A percentile compares a stretch with the other conserved stretches of the same genome.
phyloP scores from a whole-genome alignment of 805 yeast species.

The Clavispora vitiphila region DNA sequence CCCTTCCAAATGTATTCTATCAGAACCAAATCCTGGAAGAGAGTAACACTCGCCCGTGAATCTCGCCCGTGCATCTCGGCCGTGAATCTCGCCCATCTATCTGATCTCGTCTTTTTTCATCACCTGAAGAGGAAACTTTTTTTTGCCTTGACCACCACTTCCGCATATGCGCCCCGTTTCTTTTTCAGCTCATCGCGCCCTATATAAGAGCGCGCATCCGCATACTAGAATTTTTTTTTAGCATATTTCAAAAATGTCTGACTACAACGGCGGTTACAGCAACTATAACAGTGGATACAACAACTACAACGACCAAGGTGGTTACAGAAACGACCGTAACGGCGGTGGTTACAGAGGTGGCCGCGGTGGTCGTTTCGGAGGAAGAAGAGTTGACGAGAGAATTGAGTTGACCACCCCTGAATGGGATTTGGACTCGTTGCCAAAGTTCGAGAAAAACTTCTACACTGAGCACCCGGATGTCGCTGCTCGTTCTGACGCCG shows the following conservation, averaged over 20 bases:
- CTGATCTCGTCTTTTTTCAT: no score
- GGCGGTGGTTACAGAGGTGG: constrained; percentile 29
- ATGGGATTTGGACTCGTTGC: constrained; percentile 74
- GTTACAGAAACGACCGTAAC: constrained; percentile 16
- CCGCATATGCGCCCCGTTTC: neutral
- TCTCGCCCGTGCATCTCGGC: no score
- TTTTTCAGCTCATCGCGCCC: constrained; percentile 2
- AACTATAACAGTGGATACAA: constrained; percentile 32
- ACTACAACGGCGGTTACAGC: constrained; percentile 17
- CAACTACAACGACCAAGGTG: constrained; percentile 17
- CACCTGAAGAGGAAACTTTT: no score
- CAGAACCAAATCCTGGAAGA: no score
- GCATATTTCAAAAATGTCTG: constrained; percentile 9
- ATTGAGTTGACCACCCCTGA: constrained; percentile 62
- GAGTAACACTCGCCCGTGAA: no score
- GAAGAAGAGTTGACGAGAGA: constrained; percentile 37
- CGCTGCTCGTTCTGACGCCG: constrained; percentile 66
- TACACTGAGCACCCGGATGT: constrained; percentile 83
- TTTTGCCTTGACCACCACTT: neutral
- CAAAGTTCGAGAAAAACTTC: constrained; percentile 92
- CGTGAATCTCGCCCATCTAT: no score
- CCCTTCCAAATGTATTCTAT: no score
- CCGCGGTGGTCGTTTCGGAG: constrained; percentile 28
- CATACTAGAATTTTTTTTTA: constrained; percentile 3
- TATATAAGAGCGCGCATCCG: constrained; percentile 4